Evolutionary conservation across 2,329 filamentous ascomycete genomes (phyloP).

Genomic region (Claviceps pusilla): DNA sequence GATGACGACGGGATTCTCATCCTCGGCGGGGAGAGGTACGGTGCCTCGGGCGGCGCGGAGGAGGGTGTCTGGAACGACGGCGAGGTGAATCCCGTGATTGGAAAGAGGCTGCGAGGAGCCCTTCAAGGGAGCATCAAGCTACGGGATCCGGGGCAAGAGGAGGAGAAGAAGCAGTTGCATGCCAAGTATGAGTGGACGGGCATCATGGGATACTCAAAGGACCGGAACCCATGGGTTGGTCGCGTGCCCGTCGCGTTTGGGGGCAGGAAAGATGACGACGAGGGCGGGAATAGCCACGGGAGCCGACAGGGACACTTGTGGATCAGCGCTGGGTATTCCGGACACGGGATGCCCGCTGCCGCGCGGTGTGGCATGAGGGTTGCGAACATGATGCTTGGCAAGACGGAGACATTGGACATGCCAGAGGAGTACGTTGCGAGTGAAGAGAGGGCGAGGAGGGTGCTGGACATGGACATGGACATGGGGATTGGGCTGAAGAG

Average conservation of each 20-base stretch:
- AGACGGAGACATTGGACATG: slow-evolving; percentile 22
- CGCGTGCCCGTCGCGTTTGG: slow-evolving; percentile 38
- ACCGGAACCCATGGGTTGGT: slow-evolving; percentile 57
- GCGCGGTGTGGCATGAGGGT: slow-evolving; percentile 50
- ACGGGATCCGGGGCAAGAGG: slow-evolving; percentile 15
- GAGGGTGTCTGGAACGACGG: slow-evolving; percentile 46
- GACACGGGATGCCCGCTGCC: slow-evolving; percentile 64
- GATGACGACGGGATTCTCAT: slow-evolving; percentile 44
- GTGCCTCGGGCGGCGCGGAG: slow-evolving; percentile 30
- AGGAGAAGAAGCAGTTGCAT: slow-evolving; percentile 27
- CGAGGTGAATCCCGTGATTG: slow-evolving; percentile 38
- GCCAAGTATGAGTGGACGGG: slow-evolving; percentile 59
- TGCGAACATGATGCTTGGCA: slow-evolving; percentile 41
- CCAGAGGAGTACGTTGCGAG: slow-evolving; percentile 27
- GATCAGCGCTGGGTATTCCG: slow-evolving; percentile 52
- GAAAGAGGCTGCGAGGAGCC: slow-evolving; percentile 37
- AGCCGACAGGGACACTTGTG: slow-evolving; percentile 29
- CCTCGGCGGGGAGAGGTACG: slow-evolving; percentile 52
- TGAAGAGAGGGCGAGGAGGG: slow-evolving; percentile 16
- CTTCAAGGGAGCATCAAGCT: slow-evolving; percentile 29
- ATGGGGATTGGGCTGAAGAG: neutral
- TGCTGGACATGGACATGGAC: slow-evolving; percentile 9
- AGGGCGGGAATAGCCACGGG: neutral
- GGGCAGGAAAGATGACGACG: slow-evolving; percentile 25
- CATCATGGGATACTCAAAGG: slow-evolving; percentile 62